These are phyloP conservation scores for Anthracocystis walkeri DNA, from an alignment of 1,284 basidiomycete species.

Conservation along the genomic window DNA sequence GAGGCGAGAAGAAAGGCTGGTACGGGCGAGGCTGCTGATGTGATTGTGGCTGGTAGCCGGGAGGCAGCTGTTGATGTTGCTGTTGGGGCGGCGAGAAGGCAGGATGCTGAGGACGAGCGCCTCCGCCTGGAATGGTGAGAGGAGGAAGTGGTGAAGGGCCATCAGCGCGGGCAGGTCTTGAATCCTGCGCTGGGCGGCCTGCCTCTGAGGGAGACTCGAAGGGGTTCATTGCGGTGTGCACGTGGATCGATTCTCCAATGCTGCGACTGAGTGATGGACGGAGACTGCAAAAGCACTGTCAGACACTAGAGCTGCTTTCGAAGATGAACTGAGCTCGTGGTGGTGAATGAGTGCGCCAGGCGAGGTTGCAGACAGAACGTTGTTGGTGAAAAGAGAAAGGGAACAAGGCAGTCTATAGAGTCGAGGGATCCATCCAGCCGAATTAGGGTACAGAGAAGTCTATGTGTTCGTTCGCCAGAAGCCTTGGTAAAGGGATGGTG, in stretches of 20 bases:
- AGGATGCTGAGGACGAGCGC: slow-evolving; percentile 20
- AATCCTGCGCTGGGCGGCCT: slow-evolving; percentile 14
- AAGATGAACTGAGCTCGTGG: not conserved
- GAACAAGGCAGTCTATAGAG: slow-evolving; percentile 11
- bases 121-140: slow-evolving; percentile 35
- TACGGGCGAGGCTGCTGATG: slow-evolving; percentile 10
- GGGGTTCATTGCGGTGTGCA: slow-evolving; percentile 38
- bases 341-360: not conserved
- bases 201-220: slow-evolving; percentile 39
- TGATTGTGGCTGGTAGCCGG: slow-evolving; percentile 35
- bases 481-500: not conserved
- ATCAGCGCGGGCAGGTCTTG: slow-evolving; percentile 24
- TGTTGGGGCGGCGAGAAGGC: slow-evolving; percentile 22
- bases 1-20: slow-evolving; percentile 35
- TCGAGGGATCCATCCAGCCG: slow-evolving; percentile 20
- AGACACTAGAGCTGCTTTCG: not conserved
- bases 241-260: not conserved
- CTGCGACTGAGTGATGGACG: not conserved
- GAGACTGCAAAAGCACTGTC: not conserved
- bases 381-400: slow-evolving; percentile 3
- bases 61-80: slow-evolving; percentile 45
- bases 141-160: slow-evolving; percentile 45
- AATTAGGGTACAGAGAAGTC: not conserved
- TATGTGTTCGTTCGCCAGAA: slow-evolving; percentile 1
- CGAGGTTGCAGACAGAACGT: not conserved